Base-by-base conservation (phyloP, 257 asterid genomes). In the Catharanthus roseus region DNA sequence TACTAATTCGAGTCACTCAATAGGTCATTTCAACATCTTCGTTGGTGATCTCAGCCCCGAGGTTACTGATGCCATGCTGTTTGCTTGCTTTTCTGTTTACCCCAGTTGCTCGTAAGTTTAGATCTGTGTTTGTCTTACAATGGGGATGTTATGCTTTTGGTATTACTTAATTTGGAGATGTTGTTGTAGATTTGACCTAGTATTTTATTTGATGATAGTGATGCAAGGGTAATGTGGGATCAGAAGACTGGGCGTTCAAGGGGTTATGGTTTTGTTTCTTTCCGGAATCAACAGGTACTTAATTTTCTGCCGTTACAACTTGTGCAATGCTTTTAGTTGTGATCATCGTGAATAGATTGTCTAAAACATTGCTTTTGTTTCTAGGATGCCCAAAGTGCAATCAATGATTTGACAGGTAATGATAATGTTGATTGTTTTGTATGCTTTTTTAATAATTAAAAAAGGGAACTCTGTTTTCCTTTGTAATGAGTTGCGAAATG, bases 201-300 rank as follows among this genome's bases (percentile, higher is more conserved):
- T 75, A 36, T 49, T 45, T 69, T 63, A 42, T 77, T 10, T 81
- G 77, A 47, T 15, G 7, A 57, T 80, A 92, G 98, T 79, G 96
- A 90, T 82, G 98, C 96, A 39, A 85, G 95, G 85, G 96, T 92
- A 56, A 89, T 92, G 96, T 92, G 98, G 98, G 98, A 92, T 84
- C 96, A 92, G 81, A 86, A 88, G 81, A 92, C 96, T 69, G 96
- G 96, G 70, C 98, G 92, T 50, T 92, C 98, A 31, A 92, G 98
- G 85, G 98, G 97, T 12, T 93, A 82, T 76, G 98, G 98, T 72
- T 93, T 93, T 82, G 97, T 93, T 54, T 89, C 98, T 82, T 93
- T 93, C 82, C 83, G 98, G 75, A 87, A 84, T 77, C 96, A 89
- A 79, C 97, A 87, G 92, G 98, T 90, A 77, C 23, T 24, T 7